phyloP scores from a whole-genome alignment of 1,139 yeast species.

The Geotrichum phurueaensis region DNA sequence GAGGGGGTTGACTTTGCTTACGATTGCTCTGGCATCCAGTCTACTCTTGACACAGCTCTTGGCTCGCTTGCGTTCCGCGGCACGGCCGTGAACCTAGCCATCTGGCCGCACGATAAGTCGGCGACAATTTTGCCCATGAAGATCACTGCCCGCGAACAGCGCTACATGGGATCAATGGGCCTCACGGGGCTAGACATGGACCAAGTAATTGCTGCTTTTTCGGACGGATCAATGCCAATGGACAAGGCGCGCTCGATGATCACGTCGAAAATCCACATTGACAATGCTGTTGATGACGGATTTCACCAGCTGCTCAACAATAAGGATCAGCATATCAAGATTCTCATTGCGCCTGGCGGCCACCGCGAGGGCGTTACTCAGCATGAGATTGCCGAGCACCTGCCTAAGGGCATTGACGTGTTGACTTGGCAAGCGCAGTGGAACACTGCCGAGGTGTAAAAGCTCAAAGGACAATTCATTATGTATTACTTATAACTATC shows the following conservation, averaged over 20 bases:
- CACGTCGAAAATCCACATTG: conserved; percentile 41
- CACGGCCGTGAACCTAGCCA: conserved; percentile 56
- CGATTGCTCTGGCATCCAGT: conserved; percentile 58
- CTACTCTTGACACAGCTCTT: conserved; percentile 49
- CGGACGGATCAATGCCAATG: conserved; percentile 39
- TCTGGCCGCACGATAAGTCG: conserved; percentile 45
- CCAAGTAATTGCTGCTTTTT: conserved; percentile 44
- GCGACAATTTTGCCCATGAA: conserved; percentile 44
- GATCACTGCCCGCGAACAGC: conserved; percentile 42
- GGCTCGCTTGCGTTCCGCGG: conserved; percentile 54
- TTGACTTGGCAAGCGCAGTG: conserved; percentile 12
- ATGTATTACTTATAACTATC: neutral
- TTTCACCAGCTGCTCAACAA: conserved; percentile 41
- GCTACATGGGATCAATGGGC: conserved; percentile 46
- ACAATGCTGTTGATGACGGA: conserved; percentile 44
- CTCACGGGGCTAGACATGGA: conserved; percentile 45
- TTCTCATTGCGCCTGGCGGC: conserved; percentile 39
- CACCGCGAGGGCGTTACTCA: conserved; percentile 6
- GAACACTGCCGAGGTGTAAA: neutral
- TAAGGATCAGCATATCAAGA: conserved; percentile 45
- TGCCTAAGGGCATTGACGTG: conserved; percentile 12
- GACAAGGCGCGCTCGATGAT: conserved; percentile 40
- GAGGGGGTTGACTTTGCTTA: conserved; percentile 53
- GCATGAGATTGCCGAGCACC: conserved; percentile 7
- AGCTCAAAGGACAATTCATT: neutral